Base-by-base conservation (phyloP, 148 eudicot species). In the Rhododendron molle region DNA sequence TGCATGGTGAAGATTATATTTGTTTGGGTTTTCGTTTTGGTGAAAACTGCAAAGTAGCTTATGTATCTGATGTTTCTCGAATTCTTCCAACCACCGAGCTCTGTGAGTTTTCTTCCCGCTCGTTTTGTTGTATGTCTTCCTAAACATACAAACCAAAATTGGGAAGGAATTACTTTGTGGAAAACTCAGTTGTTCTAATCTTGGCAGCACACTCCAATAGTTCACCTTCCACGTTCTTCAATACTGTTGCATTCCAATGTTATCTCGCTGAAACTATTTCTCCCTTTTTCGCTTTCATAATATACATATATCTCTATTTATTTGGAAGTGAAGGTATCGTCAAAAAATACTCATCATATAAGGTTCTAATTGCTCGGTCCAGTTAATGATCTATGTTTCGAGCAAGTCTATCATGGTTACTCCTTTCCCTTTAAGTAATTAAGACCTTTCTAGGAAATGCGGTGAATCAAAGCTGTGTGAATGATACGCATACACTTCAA, bases 1-100 rank as follows among this genome's bases (percentile, higher is more conserved):
- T 97, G 98, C 99, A 97, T 86, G 99, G 99, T 74, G 99, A 97
- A 92, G 99, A 97, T 86, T 97, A 97, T 90, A 90, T 97, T 82
- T 90, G 92, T 86, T 90, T 97, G 69, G 99, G 99, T 34, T 97
- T 94, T 88, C 94, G 87, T 81, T 97, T 97, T 86, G 99, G 99
- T 69, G 89, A 90, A 88, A 94, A 89, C 67, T 89, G 74, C 85
- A 93, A 83, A 91, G 94, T 96, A 85, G 98, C 97, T 86, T 96
- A 96, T 84, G 84, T 96, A 86, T 96, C 98, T 87, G 99, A 97
- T 86, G 88, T 97, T 82, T 95, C 99, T 83, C 95, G 99, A 73
- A 89, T 97, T 87, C 91, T 93, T 74, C 94, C 92, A 38, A 60
- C 91, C 82, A 94, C 98, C 18, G 96, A 93, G 83, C 60, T 80